phyloP scores from a whole-genome alignment of 495 filamentous ascomycete species.

The Hypoxylon lenormandii region DNA sequence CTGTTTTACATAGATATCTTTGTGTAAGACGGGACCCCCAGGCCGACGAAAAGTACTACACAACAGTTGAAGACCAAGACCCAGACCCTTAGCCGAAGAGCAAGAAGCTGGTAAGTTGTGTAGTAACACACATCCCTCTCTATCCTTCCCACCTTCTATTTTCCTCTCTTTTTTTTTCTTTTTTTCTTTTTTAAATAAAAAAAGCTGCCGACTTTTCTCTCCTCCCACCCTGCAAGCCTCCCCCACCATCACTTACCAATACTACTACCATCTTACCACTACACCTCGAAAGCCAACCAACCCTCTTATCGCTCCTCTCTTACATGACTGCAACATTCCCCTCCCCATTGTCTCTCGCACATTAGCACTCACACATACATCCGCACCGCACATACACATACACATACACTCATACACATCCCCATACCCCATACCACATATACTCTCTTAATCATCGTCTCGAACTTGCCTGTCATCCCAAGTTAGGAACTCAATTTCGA shows the following conservation, averaged over 20 bases:
- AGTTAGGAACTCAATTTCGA: conserved; percentile 35
- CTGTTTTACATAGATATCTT: conserved; percentile 48
- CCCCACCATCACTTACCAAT: conserved; percentile 50
- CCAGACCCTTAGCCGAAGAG: conserved; percentile 40
- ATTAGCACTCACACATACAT: conserved; percentile 42
- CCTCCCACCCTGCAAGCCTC: conserved; percentile 39
- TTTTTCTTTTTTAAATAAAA: conserved; percentile 22
- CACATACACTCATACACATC: conserved; percentile 23
- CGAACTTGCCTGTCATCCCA: conserved; percentile 28
- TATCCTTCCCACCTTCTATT: conserved; percentile 34
- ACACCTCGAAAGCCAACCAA: conserved; percentile 40
- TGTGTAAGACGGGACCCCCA: conserved; percentile 46
- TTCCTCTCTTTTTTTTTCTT: conserved; percentile 22
- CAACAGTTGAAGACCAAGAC: conserved; percentile 8
- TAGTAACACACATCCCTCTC: conserved; percentile 41
- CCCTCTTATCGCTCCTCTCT: conserved; percentile 44
- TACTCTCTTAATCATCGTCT: conserved; percentile 45
- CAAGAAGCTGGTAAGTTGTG: conserved; percentile 33
- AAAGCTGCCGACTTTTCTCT: conserved; percentile 40
- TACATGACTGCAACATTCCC: conserved; percentile 47
- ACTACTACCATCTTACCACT: conserved; percentile 46
- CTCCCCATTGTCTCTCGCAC: conserved; percentile 46
- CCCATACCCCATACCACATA: conserved; percentile 13
- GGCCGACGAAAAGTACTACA: conserved; percentile 42
- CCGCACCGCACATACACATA: conserved; percentile 21